These are phyloP conservation scores for Aspergillus steynii DNA, from an alignment of 495 filamentous ascomycete genomes.

Conservation along the genomic window DNA sequence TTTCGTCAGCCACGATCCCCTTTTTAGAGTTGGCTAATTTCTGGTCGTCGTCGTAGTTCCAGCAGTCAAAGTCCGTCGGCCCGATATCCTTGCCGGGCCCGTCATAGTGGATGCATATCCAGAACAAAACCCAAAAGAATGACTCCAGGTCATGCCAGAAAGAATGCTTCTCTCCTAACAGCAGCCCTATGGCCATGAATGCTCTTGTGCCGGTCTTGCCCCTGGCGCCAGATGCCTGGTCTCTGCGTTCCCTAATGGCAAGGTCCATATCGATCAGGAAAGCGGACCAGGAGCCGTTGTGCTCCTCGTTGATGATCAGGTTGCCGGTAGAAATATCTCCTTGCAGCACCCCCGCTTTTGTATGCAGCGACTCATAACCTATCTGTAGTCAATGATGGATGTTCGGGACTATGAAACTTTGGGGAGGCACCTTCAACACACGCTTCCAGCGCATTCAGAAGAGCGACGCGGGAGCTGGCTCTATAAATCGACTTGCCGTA, in stretches of 20 bases:
- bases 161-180: slow-evolving; percentile 26
- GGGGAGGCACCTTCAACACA: slow-evolving; percentile 32
- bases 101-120: slow-evolving; percentile 45
- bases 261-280: slow-evolving; percentile 36
- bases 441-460: slow-evolving; percentile 37
- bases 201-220: slow-evolving; percentile 35
- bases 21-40: slow-evolving; percentile 24
- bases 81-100: slow-evolving; percentile 20
- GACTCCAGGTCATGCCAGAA: slow-evolving; percentile 47
- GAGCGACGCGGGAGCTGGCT: slow-evolving; percentile 35
- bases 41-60: slow-evolving; percentile 26
- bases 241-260: slow-evolving; percentile 22
- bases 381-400: slow-evolving; percentile 3
- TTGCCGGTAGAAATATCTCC: slow-evolving; percentile 40
- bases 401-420: neutral
- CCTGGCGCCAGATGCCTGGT: slow-evolving; percentile 22
- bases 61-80: slow-evolving; percentile 21
- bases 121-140: slow-evolving; percentile 56
- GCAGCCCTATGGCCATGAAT: slow-evolving; percentile 34
- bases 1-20: slow-evolving; percentile 27
- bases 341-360: slow-evolving; percentile 21
- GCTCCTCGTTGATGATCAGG: slow-evolving; percentile 33
- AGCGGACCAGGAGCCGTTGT: slow-evolving; percentile 24
- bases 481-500: slow-evolving; percentile 42
- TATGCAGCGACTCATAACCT: slow-evolving; percentile 30